Base-by-base conservation (phyloP, 148 eudicot species). In the Suaeda aralocaspica region DNA sequence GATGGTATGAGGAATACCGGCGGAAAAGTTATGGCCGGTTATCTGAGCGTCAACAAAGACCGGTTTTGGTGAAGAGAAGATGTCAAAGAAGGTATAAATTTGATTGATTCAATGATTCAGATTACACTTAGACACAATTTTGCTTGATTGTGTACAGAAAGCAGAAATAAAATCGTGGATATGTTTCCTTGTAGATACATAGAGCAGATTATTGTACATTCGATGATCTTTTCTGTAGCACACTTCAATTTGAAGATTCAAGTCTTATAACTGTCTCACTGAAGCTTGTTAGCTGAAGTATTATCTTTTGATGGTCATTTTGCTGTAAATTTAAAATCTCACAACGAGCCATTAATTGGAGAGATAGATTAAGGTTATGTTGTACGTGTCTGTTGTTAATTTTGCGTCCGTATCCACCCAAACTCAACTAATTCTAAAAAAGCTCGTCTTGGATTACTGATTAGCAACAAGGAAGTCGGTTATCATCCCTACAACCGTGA, bases 1-100 rank as follows among this genome's bases (percentile, higher is more conserved):
- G 97, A 95, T 33, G 96, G 96, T 15, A 95, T 95, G 97, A 86
- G 97, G 62, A 95, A 87, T 49, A 95, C 99, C 0, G 96, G 96
- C 33, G 99, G 99, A 1, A 95, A 91, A 78, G 97, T 91, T 10
- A 91, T 91, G 99, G 82, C 96, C 0, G 99, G 99, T 30, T 95
- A 95, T 79, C 74, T 95, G 51, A 95, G 97, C 34, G 97, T 95
- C 53, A 95, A 95, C 81, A 85, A 88, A 82, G 99, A 95, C 44
- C 77, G 99, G 53, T 89, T 85, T 74, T 95, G 99, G 97, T 95
- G 78, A 78, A 48, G 21, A 30, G 31, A 19, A 36, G 24, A 12
- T 1, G n/a, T 39, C 5, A 36, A 36, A 36, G 8, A 25, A 28
- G 12, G 4, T 70, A 45, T 34, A 64, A 14, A 56, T 26, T 58